These are phyloP conservation scores for Phytophthora brassicae DNA, from an alignment of 352 stramenopile genomes.

Conservation along the genomic window DNA sequence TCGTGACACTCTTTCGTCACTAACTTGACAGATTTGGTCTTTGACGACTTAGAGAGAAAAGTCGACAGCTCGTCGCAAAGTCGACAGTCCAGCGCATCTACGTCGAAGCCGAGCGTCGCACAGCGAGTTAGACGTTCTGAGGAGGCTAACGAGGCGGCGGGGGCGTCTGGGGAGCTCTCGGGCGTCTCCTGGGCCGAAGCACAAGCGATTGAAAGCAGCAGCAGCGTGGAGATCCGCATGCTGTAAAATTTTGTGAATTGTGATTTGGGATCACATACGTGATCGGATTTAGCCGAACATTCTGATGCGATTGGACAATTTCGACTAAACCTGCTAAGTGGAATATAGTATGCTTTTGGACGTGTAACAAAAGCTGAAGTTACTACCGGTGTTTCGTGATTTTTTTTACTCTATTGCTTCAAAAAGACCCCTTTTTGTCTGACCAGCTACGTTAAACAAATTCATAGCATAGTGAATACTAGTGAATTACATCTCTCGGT, in stretches of 20 bases:
- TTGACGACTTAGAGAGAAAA: conserved; percentile 28
- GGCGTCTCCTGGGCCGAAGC: conserved; percentile 8
- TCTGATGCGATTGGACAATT: too few relatives aligned
- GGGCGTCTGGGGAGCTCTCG: neutral
- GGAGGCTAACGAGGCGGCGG: neutral
- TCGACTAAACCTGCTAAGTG: neutral
- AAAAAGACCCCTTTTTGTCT: too few relatives aligned
- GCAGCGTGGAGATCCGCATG: conserved; percentile 7
- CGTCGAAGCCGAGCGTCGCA: conserved; percentile 51
- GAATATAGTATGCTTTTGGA: neutral
- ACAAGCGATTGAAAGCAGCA: conserved; percentile 9
- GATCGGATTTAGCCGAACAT: too few relatives aligned
- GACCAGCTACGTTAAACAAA: too few relatives aligned
- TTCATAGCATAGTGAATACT: too few relatives aligned
- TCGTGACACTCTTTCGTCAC: conserved; percentile 38
- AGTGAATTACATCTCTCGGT: too few relatives aligned
- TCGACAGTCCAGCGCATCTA: conserved; percentile 57
- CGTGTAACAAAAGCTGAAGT: too few relatives aligned
- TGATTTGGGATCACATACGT: too few relatives aligned
- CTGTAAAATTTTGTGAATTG: neutral
- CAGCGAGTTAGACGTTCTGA: conserved; percentile 28
- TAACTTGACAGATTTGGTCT: conserved; percentile 4
- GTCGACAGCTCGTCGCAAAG: conserved; percentile 52
- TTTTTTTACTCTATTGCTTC: too few relatives aligned
- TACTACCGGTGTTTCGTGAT: too few relatives aligned